A percentile compares a stretch with the other conserved stretches of the same genome.
Evolutionary conservation across 768 basidiomycete species (phyloP).

Genomic region (Pulveroboletus sp.): DNA sequence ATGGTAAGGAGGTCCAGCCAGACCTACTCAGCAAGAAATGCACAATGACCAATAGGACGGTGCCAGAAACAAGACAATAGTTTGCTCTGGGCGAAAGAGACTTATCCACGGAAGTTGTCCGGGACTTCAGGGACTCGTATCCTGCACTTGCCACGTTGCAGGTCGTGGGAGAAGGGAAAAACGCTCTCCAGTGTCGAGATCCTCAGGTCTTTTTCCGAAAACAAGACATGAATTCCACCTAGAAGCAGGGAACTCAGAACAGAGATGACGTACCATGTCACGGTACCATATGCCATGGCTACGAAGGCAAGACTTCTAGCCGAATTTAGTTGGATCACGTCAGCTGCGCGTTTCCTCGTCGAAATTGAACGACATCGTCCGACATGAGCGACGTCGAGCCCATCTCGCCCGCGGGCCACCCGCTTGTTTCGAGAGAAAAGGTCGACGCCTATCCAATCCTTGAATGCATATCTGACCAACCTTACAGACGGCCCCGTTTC

Average conservation of each 20-base stretch:
- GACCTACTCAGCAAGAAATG: conserved; percentile 12
- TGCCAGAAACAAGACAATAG: conserved; percentile 11
- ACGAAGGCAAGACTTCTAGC: no score
- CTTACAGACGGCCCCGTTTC: conserved; percentile 69
- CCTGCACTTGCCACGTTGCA: conserved; percentile 18
- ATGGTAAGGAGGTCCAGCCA: conserved; percentile 2
- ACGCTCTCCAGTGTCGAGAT: no score
- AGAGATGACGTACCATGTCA: no score
- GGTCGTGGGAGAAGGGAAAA: no score
- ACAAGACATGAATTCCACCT: no score
- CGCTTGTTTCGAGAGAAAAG: conserved; percentile 56
- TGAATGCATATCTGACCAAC: background rate
- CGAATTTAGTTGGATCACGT: no score
- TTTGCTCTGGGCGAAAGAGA: conserved; percentile 3
- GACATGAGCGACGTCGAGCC: conserved; percentile 38
- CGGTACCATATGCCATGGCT: no score
- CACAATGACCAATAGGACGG: conserved; percentile 11
- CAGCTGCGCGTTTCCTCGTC: background rate
- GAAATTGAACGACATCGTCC: background rate
- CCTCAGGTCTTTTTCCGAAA: no score
- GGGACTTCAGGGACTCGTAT: conserved; percentile 17
- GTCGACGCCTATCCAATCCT: conserved; percentile 22
- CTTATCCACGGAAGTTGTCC: background rate
- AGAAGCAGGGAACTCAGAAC: no score
- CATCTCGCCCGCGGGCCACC: conserved; percentile 41